Percentiles rank a stretch among this genome's conserved stretches.
Evolutionary conservation across 352 stramenopile genomes (phyloP).

Genomic region (Globisporangium spinosum): DNA sequence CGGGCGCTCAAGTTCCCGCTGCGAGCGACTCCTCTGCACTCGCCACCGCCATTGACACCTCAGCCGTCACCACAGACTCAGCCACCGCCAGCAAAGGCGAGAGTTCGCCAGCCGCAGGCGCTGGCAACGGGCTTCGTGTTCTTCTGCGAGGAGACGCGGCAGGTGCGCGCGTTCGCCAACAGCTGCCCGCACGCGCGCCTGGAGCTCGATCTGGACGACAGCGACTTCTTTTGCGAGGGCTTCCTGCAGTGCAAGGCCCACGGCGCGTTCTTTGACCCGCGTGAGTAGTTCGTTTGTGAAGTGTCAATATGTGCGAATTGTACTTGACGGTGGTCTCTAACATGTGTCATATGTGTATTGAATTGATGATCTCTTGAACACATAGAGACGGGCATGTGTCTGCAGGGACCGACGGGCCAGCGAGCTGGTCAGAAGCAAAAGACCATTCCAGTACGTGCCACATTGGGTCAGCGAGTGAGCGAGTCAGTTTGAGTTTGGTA

Average conservation of each 20-base stretch:
- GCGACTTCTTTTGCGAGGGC: slow-evolving; percentile 75
- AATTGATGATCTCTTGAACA: neutral
- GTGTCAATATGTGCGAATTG: neutral
- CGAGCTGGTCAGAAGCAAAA: slow-evolving; percentile 24
- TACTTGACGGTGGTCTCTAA: neutral
- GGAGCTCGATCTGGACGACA: slow-evolving; percentile 77
- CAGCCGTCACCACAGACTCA: slow-evolving; percentile 1
- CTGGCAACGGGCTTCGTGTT: slow-evolving; percentile 64
- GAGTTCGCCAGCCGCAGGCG: slow-evolving; percentile 18
- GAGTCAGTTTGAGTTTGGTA: neutral
- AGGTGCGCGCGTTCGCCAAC: slow-evolving; percentile 61
- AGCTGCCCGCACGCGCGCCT: slow-evolving; percentile 64
- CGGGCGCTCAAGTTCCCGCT: slow-evolving; percentile 64
- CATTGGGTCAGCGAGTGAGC: neutral
- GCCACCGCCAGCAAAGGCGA: neutral
- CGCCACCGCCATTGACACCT: neutral
- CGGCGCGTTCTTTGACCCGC: slow-evolving; percentile 75
- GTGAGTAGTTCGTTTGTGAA: slow-evolving; percentile 15
- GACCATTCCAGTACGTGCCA: slow-evolving; percentile 27
- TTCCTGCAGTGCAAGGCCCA: slow-evolving; percentile 83
- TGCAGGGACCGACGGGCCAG: slow-evolving; percentile 45
- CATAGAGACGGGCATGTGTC: slow-evolving; percentile 54
- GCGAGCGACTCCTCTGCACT: slow-evolving; percentile 9
- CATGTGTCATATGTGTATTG: neutral
- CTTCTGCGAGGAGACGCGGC: slow-evolving; percentile 35